A percentile compares a stretch with the other conserved stretches of the same genome.
These are phyloP conservation scores for Colletotrichum lupini DNA, from an alignment of 2,329 filamentous ascomycete species.

Conservation along the genomic window DNA sequence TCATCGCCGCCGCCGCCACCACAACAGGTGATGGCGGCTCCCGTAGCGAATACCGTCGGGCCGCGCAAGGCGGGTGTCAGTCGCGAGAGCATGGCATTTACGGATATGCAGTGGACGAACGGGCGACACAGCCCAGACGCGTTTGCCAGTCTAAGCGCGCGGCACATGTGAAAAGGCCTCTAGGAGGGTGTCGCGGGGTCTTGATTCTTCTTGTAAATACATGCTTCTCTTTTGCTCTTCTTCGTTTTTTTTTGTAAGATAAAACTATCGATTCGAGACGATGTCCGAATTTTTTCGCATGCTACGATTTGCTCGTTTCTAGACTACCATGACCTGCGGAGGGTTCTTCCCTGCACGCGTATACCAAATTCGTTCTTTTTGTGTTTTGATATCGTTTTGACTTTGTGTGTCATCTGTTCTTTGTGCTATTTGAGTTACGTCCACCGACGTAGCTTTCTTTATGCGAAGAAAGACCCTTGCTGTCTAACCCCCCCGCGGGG, in stretches of 20 bases:
- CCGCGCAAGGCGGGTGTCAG: conserved; percentile 60
- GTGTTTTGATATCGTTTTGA: not conserved
- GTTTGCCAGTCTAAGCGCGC: conserved; percentile 79
- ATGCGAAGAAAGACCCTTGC: too few relatives aligned
- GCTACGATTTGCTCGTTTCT: not conserved
- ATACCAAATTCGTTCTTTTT: not conserved
- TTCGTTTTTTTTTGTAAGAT: conserved; percentile 16
- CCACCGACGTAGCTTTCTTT: not conserved
- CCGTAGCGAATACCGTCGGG: conserved; percentile 28
- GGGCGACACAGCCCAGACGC: conserved; percentile 84
- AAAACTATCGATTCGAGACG: not conserved
- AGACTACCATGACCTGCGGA: conserved; percentile 5
- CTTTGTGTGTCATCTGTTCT: conserved; percentile 1
- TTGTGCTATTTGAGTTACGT: not conserved
- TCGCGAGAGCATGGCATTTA: conserved; percentile 76
- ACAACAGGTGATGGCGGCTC: conserved; percentile 33
- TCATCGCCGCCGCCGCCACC: conserved; percentile 6
- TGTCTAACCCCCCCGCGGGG: too few relatives aligned
- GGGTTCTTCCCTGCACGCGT: not conserved
- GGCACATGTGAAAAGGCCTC: conserved; percentile 51
- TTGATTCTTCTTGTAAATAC: conserved; percentile 23
- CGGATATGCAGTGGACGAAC: conserved; percentile 73
- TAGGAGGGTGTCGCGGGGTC: not conserved
- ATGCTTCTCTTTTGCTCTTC: not conserved
- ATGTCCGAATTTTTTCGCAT: not conserved